Conservation (phyloP, 1,284 basidiomycete genomes). For the Acaromyces ingoldii region DNA sequence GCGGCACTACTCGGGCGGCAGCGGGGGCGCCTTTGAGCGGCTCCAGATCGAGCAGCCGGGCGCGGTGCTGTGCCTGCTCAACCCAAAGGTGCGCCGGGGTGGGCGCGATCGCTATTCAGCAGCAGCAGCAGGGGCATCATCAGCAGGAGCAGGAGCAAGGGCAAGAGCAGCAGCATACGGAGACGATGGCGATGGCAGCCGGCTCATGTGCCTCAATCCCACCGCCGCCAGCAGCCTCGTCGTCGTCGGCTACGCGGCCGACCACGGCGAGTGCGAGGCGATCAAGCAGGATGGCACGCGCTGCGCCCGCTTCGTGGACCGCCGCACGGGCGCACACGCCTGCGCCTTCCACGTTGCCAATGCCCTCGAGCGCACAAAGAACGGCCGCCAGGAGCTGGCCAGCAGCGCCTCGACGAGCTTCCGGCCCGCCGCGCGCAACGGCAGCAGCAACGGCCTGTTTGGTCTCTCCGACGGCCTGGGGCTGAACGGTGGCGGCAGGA, state of each 20-base stretch:
- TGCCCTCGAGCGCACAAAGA: no score
- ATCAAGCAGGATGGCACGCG: constrained; percentile 66
- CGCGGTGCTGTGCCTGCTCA: constrained; percentile 80
- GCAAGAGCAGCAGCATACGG: not conserved
- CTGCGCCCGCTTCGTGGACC: constrained; percentile 63
- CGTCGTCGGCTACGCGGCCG: constrained; percentile 77
- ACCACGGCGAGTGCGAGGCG: constrained; percentile 77
- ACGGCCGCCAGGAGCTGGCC: no score
- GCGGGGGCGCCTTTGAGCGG: not conserved
- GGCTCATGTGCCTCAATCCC: constrained; percentile 82
- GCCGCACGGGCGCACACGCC: not conserved
- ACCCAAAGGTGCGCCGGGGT: constrained; percentile 72
- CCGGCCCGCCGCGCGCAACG: no score
- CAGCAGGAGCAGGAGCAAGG: not conserved
- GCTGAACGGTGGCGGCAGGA: no score
- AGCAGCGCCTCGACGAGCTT: no score
- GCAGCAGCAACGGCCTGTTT: no score
- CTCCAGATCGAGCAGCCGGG: constrained; percentile 43
- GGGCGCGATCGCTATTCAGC: not conserved
- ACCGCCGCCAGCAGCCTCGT: constrained; percentile 71
- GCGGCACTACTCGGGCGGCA: not conserved
- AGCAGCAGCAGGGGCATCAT: not conserved
- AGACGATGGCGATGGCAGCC: constrained; percentile 53
- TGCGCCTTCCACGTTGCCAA: constrained; percentile 1
- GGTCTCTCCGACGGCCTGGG: no score